These are phyloP conservation scores for Solanum chmielewskii DNA, from an alignment of 257 asterid genomes.

Conservation along the genomic window DNA sequence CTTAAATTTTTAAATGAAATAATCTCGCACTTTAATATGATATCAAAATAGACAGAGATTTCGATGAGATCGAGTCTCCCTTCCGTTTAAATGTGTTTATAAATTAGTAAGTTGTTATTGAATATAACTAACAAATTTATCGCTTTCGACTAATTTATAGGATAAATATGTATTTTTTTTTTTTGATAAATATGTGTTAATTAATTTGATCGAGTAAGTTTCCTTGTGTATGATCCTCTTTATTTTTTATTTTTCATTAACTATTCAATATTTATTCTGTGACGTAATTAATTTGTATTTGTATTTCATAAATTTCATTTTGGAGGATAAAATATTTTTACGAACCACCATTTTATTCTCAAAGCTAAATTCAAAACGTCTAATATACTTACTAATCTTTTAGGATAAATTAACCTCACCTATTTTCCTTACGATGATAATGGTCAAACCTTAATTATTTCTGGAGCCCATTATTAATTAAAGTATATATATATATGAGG, in stretches of 20 bases:
- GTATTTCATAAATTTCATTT: not conserved
- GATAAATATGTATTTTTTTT: not conserved
- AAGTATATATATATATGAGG: not conserved
- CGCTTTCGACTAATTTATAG: not conserved
- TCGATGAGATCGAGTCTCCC: too few relatives aligned
- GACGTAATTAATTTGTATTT: not conserved
- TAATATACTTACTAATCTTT: not conserved
- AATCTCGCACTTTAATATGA: too few relatives aligned
- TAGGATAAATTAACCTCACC: not conserved
- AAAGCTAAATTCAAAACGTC: fast-evolving
- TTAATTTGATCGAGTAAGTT: not conserved
- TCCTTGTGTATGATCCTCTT: not conserved
- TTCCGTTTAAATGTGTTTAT: not conserved
- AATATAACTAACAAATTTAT: not conserved
- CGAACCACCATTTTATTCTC: not conserved
- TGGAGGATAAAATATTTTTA: not conserved
- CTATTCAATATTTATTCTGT: not conserved
- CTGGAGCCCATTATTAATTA: not conserved
- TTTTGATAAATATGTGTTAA: not conserved
- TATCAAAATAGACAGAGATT: too few relatives aligned
- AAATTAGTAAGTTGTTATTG: not conserved
- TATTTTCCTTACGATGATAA: not conserved
- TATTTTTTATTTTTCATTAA: not conserved
- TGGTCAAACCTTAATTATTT: not conserved
- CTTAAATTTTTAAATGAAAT: too few relatives aligned